Evolutionary conservation across 208 protist species (phyloP), one percentile per base, ranked within the genome.

Genomic region (Trypanosoma lewisi): DNA sequence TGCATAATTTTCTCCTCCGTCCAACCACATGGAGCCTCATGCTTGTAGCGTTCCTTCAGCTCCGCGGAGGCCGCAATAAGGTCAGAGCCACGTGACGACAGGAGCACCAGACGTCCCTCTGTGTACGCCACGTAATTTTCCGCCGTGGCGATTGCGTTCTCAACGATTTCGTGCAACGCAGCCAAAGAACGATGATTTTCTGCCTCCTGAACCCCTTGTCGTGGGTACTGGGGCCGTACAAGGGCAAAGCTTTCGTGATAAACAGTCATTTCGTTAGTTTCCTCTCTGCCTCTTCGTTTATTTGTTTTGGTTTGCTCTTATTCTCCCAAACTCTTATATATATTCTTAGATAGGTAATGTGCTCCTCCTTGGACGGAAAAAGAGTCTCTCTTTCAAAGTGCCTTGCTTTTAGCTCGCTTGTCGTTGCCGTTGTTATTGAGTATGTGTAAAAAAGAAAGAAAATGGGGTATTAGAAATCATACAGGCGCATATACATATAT

Each of bases 91-190:
- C 87, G 80, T 4, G 44, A 23, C 11, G 50, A 50, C n/a, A 93
- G 78, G 16, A 79, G 67, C 8, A 78, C 54, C 19, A 93, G 79
- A 47, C 87, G 83, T 42, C 79, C 82, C 12, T 88, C 79, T 3
- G 82, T 73, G 72, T 91, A 93, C 65, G 63, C 39, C 0, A 79
- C 51, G 58, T 82, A 91, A 75, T 84, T 93, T 62, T 93, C 83
- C 1, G 82, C 79, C 12, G 89, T 71, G 36, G 77, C 57, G 56
- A 89, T 77, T 54, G 83, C 82, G 55, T 71, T 87, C 59, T 91
- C 83, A 7, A 79, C 57, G 33, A 89, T 45, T 16, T 90, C 80
- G 33, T 64, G 42, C 9, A 91, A 44, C 14, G 80, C 80, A 33
- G 73, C 77, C 31, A 80, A 25, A 25, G 73, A 66, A 37, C 77